phyloP scores from a whole-genome alignment of 108 stramenopile species.

The Aurantiochytrium sp. region DNA sequence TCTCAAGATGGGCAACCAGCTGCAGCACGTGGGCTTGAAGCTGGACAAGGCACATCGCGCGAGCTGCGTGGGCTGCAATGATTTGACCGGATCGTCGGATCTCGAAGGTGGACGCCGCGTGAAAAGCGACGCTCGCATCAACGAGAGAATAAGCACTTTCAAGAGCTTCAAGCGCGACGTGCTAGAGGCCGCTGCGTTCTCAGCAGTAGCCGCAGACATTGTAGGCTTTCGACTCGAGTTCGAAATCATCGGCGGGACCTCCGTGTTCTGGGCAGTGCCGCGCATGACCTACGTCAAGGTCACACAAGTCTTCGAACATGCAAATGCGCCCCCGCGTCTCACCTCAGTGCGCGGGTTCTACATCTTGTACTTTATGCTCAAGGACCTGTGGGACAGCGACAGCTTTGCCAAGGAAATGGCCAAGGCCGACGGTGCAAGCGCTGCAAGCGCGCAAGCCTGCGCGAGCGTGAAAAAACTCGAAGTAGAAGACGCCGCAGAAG shows the following conservation, averaged over 20 bases:
- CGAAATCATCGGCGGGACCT: background rate
- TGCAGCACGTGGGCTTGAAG: constrained; percentile 1
- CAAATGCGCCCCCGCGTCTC: background rate
- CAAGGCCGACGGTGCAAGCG: background rate
- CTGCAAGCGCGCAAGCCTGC: background rate
- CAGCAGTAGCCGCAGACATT: background rate
- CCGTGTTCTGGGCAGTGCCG: background rate
- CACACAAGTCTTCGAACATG: background rate
- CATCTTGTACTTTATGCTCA: background rate
- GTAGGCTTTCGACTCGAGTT: background rate
- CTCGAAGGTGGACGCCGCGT: background rate
- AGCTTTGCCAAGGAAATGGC: background rate
- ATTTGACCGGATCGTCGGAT: background rate
- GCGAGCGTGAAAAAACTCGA: too few species aligned
- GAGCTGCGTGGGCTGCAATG: background rate
- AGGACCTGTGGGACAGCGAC: background rate
- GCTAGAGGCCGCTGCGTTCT: background rate
- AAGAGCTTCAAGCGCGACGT: background rate
- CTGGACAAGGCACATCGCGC: background rate
- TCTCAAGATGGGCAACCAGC: background rate
- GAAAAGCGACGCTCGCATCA: background rate
- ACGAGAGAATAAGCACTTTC: background rate
- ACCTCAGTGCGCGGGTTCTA: constrained; percentile 10
- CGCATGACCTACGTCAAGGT: background rate
- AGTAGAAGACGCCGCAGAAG: too few species aligned